Conservation (phyloP, 1,284 basidiomycete genomes). For the Malassezia pachydermatis region DNA sequence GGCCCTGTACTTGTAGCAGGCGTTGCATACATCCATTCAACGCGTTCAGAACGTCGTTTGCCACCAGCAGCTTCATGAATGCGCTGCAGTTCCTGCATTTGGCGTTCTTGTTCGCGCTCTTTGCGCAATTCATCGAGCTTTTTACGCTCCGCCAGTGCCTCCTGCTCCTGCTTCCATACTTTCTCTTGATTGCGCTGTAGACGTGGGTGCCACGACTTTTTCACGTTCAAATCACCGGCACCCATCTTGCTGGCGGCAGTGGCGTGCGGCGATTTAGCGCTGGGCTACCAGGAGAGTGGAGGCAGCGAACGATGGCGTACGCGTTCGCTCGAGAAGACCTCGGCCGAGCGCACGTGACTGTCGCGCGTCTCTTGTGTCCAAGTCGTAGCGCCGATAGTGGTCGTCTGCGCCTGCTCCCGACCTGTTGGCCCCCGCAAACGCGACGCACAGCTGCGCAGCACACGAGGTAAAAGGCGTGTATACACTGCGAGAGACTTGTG, state of each 20-base stretch:
- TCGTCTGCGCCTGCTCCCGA: no score
- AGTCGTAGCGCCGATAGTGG: no score
- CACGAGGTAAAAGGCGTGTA: no score
- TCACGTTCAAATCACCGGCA: slow-evolving; percentile 74
- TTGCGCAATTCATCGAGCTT: slow-evolving; percentile 89
- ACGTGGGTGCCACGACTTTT: slow-evolving; percentile 84
- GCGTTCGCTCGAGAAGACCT: no score
- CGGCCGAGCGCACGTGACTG: neutral
- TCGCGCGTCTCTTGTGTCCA: no score
- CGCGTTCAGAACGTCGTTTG: slow-evolving; percentile 78
- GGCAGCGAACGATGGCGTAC: no score
- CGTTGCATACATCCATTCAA: slow-evolving; percentile 99
- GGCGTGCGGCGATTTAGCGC: neutral
- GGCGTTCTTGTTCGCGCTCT: slow-evolving; percentile 92
- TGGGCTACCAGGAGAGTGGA: no score
- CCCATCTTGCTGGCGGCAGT: slow-evolving; percentile 62
- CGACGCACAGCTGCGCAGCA: no score
- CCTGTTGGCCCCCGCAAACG: no score
- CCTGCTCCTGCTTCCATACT: slow-evolving; percentile 97
- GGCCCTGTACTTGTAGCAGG: slow-evolving; percentile 72
- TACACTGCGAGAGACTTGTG: no score
- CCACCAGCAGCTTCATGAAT: slow-evolving; percentile 71
- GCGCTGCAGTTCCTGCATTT: slow-evolving; percentile 87
- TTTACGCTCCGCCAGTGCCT: slow-evolving; percentile 94
- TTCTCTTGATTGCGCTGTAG: slow-evolving; percentile 96